Evolutionary conservation across 148 eudicot species (phyloP), one percentile per base, ranked within the genome.

Genomic region (Camellia japonica): DNA sequence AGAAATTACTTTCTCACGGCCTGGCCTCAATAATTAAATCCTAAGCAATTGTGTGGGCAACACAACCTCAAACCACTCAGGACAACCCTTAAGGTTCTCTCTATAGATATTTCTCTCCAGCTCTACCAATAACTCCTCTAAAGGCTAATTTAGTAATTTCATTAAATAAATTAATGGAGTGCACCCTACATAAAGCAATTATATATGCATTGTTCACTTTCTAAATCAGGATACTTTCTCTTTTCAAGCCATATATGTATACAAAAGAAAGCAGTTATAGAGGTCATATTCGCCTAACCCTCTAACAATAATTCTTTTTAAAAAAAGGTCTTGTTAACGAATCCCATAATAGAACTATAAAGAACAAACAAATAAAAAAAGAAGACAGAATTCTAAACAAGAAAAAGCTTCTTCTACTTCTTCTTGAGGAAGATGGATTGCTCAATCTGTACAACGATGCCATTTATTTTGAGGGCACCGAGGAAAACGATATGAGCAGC

Each of bases 401-500:
- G 30, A 23, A 23, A 23, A 23, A 23, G 30, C 30, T 23, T 23
- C 30, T 23, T 23, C 30, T 23, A 23, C 30, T 23, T 23, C 30
- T 23, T 23, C 30, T 23, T 23, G 30, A 23, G 30, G 30, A 16
- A 15, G 23, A 19, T 95, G 98, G 97, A 95, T 82, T 95, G 98
- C 68, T 91, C 93, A 42, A 89, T 95, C 5, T 95, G 97, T 68
- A 93, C 91, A 3, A 84, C 94, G 1, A 83, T 93, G 92, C 97
- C 97, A 1, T 90, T 86, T 66, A 87, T 90, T 61, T 75, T 93
- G 64, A 83, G 98, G 86, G 95, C 95, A 11, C 97, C 95, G 15
- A 89, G 97, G 76, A 95, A 95, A 73, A 88, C 95, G 14, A 93
- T 95, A 60, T 95, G 97, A 61, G 90, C 84, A 74, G 90, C 94